A percentile compares a stretch with the other conserved stretches of the same genome.
Conservation (phyloP, 164 flowering plant species). For the Umbilicus rupestris region DNA sequence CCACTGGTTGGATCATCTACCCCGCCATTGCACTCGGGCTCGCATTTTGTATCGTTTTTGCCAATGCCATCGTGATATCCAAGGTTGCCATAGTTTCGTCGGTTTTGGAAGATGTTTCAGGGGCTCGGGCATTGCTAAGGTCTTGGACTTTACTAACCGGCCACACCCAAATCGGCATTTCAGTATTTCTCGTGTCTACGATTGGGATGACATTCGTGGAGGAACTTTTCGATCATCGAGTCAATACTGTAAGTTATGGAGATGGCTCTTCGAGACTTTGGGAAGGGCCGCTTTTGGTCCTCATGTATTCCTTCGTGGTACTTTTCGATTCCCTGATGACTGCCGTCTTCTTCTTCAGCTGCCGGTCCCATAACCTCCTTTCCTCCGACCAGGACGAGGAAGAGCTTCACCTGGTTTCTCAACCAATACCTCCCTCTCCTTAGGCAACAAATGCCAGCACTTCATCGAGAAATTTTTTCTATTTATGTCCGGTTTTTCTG, state of each 20-base stretch:
- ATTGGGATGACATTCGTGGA: constrained; percentile 87
- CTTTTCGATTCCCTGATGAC: constrained; percentile 95
- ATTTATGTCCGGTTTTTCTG: too few species aligned
- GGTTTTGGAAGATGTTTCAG: constrained; percentile 83
- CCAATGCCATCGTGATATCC: constrained; percentile 70
- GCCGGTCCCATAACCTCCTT: constrained; percentile 55
- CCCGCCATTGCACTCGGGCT: constrained; percentile 52
- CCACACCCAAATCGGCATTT: constrained; percentile 90
- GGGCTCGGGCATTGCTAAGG: constrained; percentile 69
- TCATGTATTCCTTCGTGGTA: constrained; percentile 87
- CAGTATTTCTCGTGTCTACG: constrained; percentile 84
- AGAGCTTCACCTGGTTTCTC: neutral
- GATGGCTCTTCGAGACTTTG: constrained; percentile 95
- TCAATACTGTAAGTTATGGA: constrained; percentile 91
- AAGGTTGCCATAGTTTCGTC: constrained; percentile 65
- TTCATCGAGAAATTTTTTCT: too few species aligned
- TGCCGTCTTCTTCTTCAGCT: constrained; percentile 88
- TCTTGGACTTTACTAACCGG: constrained; percentile 61
- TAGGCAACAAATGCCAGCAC: too few species aligned
- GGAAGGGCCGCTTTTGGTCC: constrained; percentile 96
- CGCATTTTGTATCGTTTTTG: constrained; percentile 62
- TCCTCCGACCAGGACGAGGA: constrained; percentile 24
- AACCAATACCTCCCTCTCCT: neutral
- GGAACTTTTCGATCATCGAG: constrained; percentile 93
- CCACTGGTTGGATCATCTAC: constrained; percentile 41